Conservation (phyloP, 2,329 filamentous ascomycete genomes). For the Graphilbum ipis-grandicollis region DNA sequence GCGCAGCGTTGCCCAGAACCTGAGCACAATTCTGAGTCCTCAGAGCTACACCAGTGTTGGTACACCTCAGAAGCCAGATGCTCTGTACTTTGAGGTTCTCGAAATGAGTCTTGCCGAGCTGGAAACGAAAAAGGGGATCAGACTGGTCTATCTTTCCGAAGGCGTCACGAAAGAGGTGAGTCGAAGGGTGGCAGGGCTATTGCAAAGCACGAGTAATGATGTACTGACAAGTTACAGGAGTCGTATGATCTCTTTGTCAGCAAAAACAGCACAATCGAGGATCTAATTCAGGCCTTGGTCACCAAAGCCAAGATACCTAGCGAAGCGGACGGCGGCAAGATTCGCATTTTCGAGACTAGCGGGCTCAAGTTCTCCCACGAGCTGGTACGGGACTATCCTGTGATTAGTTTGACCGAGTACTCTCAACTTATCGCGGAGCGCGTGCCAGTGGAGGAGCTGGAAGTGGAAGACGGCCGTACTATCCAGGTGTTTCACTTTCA, state of each 20-base stretch:
- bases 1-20: constrained; percentile 49
- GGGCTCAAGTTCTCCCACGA: constrained; percentile 72
- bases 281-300: constrained; percentile 58
- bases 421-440: constrained; percentile 66
- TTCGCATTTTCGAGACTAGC: constrained; percentile 71
- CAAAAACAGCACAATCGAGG: constrained; percentile 66
- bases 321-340: constrained; percentile 48
- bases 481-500: constrained; percentile 88
- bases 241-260: constrained; percentile 67
- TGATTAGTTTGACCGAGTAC: constrained; percentile 78
- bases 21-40: constrained; percentile 63
- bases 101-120: constrained; percentile 89
- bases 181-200: too few species aligned
- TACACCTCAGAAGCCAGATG: constrained; percentile 54
- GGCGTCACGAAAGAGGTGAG: constrained; percentile 78
- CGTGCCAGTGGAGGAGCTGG: constrained; percentile 55
- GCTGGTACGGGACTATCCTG: constrained; percentile 49
- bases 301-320: constrained; percentile 68
- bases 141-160: constrained; percentile 71
- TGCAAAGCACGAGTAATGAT: too few species aligned
- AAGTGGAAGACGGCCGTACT: constrained; percentile 36
- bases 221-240: too few species aligned
- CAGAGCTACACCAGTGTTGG: constrained; percentile 56
- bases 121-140: constrained; percentile 79
- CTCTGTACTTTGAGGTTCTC: constrained; percentile 79